Conservation (phyloP, 1,139 yeast species). For the Lodderomyces jiufengensis region DNA sequence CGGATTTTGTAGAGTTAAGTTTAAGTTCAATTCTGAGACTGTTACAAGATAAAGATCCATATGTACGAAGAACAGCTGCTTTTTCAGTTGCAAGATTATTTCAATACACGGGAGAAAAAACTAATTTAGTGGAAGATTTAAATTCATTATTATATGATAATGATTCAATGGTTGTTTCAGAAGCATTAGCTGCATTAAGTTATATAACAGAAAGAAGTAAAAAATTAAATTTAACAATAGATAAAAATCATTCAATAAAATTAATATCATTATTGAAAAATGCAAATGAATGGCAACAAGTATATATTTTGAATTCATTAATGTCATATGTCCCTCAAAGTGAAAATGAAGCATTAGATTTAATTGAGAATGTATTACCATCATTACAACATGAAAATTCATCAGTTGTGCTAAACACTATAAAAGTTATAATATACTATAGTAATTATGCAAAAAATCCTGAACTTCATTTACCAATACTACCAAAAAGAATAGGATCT, state of each 20-base stretch:
- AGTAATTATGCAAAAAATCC: slow-evolving; percentile 60
- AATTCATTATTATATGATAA: slow-evolving; percentile 57
- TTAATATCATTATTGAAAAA: slow-evolving; percentile 48
- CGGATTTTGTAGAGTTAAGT: slow-evolving; percentile 44
- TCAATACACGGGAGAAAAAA: slow-evolving; percentile 44
- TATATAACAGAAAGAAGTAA: slow-evolving; percentile 60
- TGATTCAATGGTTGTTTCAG: slow-evolving; percentile 62
- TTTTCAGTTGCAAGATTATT: slow-evolving; percentile 67
- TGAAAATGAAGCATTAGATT: slow-evolving; percentile 57
- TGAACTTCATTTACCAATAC: slow-evolving; percentile 43
- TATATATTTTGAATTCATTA: slow-evolving; percentile 64
- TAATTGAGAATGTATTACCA: slow-evolving; percentile 70
- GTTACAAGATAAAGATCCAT: slow-evolving; percentile 53
- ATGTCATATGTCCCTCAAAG: slow-evolving; percentile 70
- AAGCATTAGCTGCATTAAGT: slow-evolving; percentile 67
- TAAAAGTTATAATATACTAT: slow-evolving; percentile 68
- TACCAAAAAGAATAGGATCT: slow-evolving; percentile 63
- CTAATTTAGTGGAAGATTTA: slow-evolving; percentile 49
- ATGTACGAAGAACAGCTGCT: slow-evolving; percentile 67
- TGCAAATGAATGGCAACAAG: slow-evolving; percentile 81
- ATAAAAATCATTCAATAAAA: slow-evolving; percentile 51
- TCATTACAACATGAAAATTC: slow-evolving; percentile 79
- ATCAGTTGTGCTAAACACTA: slow-evolving; percentile 74
- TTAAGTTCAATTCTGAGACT: slow-evolving; percentile 24
- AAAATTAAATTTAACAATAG: slow-evolving; percentile 51